Percentiles rank a stretch among this genome's conserved stretches.
Evolutionary conservation across 1,139 yeast species (phyloP).

Genomic region (Nakaseomyces bracarensis): DNA sequence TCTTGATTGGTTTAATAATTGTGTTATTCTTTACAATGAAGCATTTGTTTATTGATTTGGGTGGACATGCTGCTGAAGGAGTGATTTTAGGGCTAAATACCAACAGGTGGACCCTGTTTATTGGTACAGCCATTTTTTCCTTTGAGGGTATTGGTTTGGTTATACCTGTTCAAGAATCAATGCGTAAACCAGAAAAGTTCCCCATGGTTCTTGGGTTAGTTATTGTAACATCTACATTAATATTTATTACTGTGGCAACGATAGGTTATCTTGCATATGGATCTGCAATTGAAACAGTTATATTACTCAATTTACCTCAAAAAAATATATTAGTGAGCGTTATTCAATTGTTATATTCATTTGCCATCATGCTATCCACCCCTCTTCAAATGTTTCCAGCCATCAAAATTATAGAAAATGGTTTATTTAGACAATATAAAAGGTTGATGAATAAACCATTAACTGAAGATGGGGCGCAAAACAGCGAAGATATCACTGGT

Average conservation of each 20-base stretch:
- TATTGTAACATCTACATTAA: constrained; percentile 48
- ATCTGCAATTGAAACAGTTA: constrained; percentile 54
- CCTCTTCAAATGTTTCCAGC: constrained; percentile 76
- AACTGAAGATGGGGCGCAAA: neutral
- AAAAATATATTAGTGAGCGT: constrained; percentile 51
- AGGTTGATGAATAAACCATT: constrained; percentile 18
- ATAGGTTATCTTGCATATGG: constrained; percentile 69
- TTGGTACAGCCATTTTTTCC: constrained; percentile 76
- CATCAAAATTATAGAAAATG: constrained; percentile 58
- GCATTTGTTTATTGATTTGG: constrained; percentile 24
- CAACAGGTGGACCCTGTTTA: constrained; percentile 61
- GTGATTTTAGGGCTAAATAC: constrained; percentile 42
- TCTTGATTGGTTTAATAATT: constrained; percentile 54
- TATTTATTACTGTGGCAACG: constrained; percentile 56
- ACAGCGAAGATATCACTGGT: constrained; percentile 33
- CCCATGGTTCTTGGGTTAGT: constrained; percentile 56
- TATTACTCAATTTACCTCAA: constrained; percentile 64
- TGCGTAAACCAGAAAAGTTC: constrained; percentile 64
- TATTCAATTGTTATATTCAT: constrained; percentile 58
- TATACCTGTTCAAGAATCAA: constrained; percentile 68
- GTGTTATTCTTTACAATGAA: constrained; percentile 49
- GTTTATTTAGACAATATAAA: constrained; percentile 40
- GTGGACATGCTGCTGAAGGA: constrained; percentile 28
- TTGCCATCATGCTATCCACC: constrained; percentile 66
- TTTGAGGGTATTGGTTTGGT: constrained; percentile 77